Conservation (phyloP, 2,329 filamentous ascomycete species). For the Exophiala calicioides region DNA sequence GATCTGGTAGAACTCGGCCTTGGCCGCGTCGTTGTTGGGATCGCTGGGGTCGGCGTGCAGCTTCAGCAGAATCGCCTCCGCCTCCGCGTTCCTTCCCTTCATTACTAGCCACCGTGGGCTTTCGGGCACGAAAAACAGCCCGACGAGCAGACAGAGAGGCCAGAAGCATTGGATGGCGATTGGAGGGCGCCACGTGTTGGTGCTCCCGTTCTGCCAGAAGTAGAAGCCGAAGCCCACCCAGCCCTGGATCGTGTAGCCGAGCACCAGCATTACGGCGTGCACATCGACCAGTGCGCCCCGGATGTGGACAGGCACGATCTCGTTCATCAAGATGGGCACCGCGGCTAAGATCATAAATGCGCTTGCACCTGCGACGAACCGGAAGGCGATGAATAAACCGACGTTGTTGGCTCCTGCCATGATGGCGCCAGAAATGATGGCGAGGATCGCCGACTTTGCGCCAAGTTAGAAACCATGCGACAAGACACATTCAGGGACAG, state of each 20-base stretch:
- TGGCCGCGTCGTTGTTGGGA: constrained; percentile 16
- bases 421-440: constrained; percentile 22
- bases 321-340: constrained; percentile 28
- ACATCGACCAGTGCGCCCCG: constrained; percentile 27
- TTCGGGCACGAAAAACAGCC: constrained; percentile 27
- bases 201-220: constrained; percentile 25
- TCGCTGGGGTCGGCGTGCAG: constrained; percentile 21
- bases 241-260: constrained; percentile 26
- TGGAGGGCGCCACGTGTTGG: constrained; percentile 29
- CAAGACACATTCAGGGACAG: background rate
- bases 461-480: constrained; percentile 2
- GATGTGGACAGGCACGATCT: constrained; percentile 25
- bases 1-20: constrained; percentile 30
- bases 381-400: constrained; percentile 27
- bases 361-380: constrained; percentile 25
- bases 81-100: constrained; percentile 27
- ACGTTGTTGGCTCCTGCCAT: constrained; percentile 23
- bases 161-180: constrained; percentile 24
- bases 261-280: constrained; percentile 23
- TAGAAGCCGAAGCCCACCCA: constrained; percentile 30
- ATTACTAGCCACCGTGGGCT: constrained; percentile 29
- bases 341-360: constrained; percentile 30
- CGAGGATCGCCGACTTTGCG: constrained; percentile 15
- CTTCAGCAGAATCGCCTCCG: constrained; percentile 22
- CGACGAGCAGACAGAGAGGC: constrained; percentile 22